Evolutionary conservation across 331 rosid genomes (phyloP), one percentile per base, ranked within the genome.

Genomic region (Dryas integrifolia): DNA sequence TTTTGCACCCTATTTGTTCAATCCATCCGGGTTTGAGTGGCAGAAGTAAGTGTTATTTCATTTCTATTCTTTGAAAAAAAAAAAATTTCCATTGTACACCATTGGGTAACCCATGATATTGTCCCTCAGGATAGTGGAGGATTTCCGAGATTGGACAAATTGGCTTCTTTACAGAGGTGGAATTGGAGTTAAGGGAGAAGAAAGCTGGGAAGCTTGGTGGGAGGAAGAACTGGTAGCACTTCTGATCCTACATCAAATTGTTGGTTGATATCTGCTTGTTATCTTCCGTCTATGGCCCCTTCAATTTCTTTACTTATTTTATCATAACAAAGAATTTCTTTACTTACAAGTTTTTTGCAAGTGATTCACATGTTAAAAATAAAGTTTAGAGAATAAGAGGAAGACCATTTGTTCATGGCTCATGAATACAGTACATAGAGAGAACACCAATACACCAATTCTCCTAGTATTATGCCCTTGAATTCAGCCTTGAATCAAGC

Each of bases 151-250:
- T 72, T 94, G 98, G 98, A 91, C 97, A 73, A 94, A 94, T 78
- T 94, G 98, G 98, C 92, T 94, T 72, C 90, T 94, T 60, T 91
- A 91, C 74, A 79, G 97, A 74, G 98, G 97, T 75, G 97, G 98
- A 72, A 89, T 94, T 69, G 98, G 98, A 78, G 98, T 94, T 38
- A 89, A 94, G 85, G 98, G 98, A 75, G 97, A 86, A 82, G 98
- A 94, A 88, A 94, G 98, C 80, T 94, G 98, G 98, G 98, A 94
- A 88, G 96, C 97, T 74, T 94, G 97, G 97, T 91, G 98, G 98
- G 98, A 94, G 70, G 97, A 92, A 82, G 98, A 94, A 85, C 85
- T 89, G 97, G 98, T 94, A 93, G 57, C 63, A 39, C 39, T 35
- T 11, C 41, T 61, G 52, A 79, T 79, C 53, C 46, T 44, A n/a